Base-by-base conservation (phyloP, 495 filamentous ascomycete genomes). In the Aspergillus homomorphus region DNA sequence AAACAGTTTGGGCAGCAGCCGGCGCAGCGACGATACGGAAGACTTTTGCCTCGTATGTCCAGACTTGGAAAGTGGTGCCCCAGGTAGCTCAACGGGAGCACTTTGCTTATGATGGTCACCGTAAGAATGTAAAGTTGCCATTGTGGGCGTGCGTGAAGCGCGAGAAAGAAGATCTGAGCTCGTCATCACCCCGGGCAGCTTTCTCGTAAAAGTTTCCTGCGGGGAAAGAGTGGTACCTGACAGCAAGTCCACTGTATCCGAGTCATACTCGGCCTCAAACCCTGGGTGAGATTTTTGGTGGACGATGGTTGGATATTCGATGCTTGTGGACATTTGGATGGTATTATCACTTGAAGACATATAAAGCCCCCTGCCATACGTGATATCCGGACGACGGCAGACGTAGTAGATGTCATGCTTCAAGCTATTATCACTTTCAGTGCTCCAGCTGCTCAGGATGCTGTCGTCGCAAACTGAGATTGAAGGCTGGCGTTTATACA, bases 321-420 rank as follows among this genome's bases (percentile, higher is more conserved):
- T 69, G 45, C 66, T 73, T 67, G 38, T 62, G 58, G 43, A 71
- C 66, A 61, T 69, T 64, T 61, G 65, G 4, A 71, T 51, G 7
- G 72, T 65, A 43, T 68, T 66, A 9, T 67, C 51, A 24, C 49
- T 59, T 7, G 67, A 60, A 22, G 66, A 67, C 66, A 72, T 71
- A 1, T 70, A 73, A 16, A 73, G 62, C 21, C 56, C 68, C 0
- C 53, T 57, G 18, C 64, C 63, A 20, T 67, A 66, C 44, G 62
- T 71, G 1, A 69, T 67, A 49, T 77, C 73, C 1, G 73, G 74
- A 28, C 69, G 69, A 22, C 73, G 72, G 51, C 74, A 79, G 10
- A 76, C 62, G 49, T 74, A 71, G 43, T 73, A 55, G 24, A 76
- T 76, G 18, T 77, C 76, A 48, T 72, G 70, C 46, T 76, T 77